Evolutionary conservation across 2,329 filamentous ascomycete species (phyloP).

Genomic region (Pseudogymnoascus destructans): DNA sequence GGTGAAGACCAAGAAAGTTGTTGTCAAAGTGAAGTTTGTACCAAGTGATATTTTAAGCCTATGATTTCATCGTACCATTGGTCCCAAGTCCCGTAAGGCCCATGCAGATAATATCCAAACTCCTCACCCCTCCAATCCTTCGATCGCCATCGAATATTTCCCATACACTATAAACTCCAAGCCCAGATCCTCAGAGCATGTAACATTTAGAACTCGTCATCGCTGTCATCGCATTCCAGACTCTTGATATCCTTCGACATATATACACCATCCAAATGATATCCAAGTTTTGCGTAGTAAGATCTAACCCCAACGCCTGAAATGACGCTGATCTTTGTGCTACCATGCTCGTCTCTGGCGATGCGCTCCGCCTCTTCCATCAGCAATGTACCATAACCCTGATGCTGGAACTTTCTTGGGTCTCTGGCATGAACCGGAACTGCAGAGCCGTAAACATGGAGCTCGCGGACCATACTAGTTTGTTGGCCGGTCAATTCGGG

Average conservation of each 20-base stretch:
- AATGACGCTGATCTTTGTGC: slow-evolving; percentile 89
- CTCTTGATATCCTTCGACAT: slow-evolving; percentile 40
- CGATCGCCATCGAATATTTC: neutral
- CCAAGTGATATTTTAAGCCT: neutral
- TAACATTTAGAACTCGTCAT: neutral
- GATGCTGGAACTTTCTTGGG: slow-evolving; percentile 94
- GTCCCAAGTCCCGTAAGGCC: neutral
- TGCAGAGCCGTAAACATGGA: slow-evolving; percentile 93
- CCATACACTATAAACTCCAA: neutral
- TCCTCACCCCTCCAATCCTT: neutral
- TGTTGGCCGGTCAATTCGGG: slow-evolving; percentile 75
- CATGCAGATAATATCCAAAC: neutral
- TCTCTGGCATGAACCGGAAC: slow-evolving; percentile 96
- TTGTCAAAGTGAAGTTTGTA: neutral
- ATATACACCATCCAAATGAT: slow-evolving; percentile 85
- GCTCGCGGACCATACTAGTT: slow-evolving; percentile 81
- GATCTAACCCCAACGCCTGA: slow-evolving; percentile 93
- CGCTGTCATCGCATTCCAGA: slow-evolving; percentile 4
- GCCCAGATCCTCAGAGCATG: neutral
- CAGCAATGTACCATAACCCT: slow-evolving; percentile 85
- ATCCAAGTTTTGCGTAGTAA: slow-evolving; percentile 88
- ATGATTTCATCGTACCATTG: neutral
- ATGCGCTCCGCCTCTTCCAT: slow-evolving; percentile 99
- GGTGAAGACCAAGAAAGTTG: too few relatives aligned
- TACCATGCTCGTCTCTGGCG: slow-evolving; percentile 85